phyloP scores from a whole-genome alignment of 163 green algal species.

The Coccomyxa subellipsoidea region DNA sequence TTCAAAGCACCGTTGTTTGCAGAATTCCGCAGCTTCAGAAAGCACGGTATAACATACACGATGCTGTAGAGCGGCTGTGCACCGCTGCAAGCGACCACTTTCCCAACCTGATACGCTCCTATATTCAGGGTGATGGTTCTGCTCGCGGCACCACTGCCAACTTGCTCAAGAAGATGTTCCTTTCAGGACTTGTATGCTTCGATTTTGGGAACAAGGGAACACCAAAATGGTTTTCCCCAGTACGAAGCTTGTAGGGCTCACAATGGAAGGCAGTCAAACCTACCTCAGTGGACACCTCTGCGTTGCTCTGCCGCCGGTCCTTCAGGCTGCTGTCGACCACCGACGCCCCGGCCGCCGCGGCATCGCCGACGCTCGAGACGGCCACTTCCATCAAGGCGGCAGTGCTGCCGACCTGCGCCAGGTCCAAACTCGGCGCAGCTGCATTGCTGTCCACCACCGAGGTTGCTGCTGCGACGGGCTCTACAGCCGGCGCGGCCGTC shows the following conservation, averaged over 20 bases:
- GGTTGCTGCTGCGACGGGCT: not conserved
- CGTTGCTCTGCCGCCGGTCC: not conserved
- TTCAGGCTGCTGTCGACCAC: not conserved
- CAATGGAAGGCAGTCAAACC: no score
- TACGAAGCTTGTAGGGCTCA: no score
- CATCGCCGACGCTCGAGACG: not conserved
- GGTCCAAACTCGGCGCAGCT: not conserved
- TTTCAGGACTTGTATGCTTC: not conserved
- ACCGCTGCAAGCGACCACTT: no score
- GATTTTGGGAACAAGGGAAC: not conserved
- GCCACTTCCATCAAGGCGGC: not conserved
- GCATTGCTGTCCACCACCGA: conserved; percentile 10
- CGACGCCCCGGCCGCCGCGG: not conserved
- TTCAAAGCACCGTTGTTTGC: not conserved
- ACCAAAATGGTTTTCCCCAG: not conserved
- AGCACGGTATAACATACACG: not conserved
- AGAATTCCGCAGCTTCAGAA: not conserved
- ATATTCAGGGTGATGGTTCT: not conserved
- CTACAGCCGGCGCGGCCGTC: not conserved
- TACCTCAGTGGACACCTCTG: not conserved
- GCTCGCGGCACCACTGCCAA: no score
- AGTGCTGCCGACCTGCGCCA: not conserved
- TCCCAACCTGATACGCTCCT: not conserved
- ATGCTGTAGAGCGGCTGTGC: no score
- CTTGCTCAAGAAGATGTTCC: no score